Base-by-base conservation (phyloP, 2,329 filamentous ascomycete species). In the Aspergillus phoenicis region DNA sequence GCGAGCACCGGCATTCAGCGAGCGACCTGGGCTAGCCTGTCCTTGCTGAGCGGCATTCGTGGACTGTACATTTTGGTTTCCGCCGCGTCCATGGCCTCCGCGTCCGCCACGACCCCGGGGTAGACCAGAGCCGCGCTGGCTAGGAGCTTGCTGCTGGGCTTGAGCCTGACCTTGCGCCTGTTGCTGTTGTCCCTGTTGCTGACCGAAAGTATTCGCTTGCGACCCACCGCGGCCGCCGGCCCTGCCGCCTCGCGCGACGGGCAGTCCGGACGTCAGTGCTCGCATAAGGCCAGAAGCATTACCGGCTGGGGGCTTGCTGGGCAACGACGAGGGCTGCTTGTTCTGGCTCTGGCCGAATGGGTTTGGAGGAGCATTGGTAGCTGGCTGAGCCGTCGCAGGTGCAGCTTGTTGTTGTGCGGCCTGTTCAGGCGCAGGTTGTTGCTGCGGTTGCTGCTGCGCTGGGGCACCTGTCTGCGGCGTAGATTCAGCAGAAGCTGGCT, bases 1-100 rank as follows among this genome's bases (percentile, higher is more conserved):
- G 13, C 77, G 77, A 22, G 80, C 84, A 10, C 77, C 74, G 2
- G 81, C 79, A 68, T 83, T 85, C 39, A 86, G 71, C 22, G 70
- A 71, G 28, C 71, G 69, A 39, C 70, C 68, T 11, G 72, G 66
- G 52, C 69, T 69, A 38, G 68, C 53, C 55, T 73, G 74, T 13
- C 64, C 65, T 47, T 72, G 53, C 39, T 56, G 72, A 7, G 63
- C 68, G 36, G 73, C 71, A 47, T 73, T 73, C 33, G 33, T 36
- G 5, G 75, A 75, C 60, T 82, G 78, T 8, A 74, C 75, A 58
- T 79, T 79, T 52, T 79, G 80, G 51, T 76, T 73, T 24, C 74
- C 75, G 38, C 76, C 75, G 58, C 73, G 70, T 24, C 71, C 73
- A 51, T 69, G 68, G 15, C 73, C 74, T 43, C 71, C 74, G 11